A percentile compares a stretch with the other conserved stretches of the same genome.
phyloP scores from a whole-genome alignment of 257 asterid species.

The Primulina eburnea region DNA sequence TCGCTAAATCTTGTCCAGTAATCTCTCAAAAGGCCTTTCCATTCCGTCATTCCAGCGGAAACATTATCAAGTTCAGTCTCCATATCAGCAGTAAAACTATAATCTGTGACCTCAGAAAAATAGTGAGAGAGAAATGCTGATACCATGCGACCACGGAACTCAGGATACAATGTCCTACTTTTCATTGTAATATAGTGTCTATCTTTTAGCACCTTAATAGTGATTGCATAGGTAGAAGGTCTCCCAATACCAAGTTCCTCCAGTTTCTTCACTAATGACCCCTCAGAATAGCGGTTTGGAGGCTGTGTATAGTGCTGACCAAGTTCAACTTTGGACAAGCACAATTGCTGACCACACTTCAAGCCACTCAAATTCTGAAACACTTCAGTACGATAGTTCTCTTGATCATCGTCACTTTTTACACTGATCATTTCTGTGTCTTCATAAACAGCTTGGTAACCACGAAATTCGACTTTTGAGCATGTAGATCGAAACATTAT shows the following conservation, averaged over 20 bases:
- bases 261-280: slow-evolving; percentile 69
- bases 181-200: slow-evolving; percentile 66
- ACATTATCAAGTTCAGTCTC: slow-evolving; percentile 96
- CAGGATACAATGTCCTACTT: slow-evolving; percentile 62
- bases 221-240: slow-evolving; percentile 91
- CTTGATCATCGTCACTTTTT: slow-evolving; percentile 40
- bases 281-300: slow-evolving; percentile 83
- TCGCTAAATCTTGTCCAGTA: slow-evolving; percentile 93
- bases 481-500: slow-evolving; percentile 59
- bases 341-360: slow-evolving; percentile 48
- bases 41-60: slow-evolving; percentile 85
- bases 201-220: slow-evolving; percentile 85
- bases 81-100: slow-evolving; percentile 94
- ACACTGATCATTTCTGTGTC: slow-evolving; percentile 51
- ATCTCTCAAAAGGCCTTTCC: slow-evolving; percentile 95
- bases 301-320: slow-evolving; percentile 74
- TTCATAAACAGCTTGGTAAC: slow-evolving; percentile 63
- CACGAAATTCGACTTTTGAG: slow-evolving; percentile 67
- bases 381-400: slow-evolving; percentile 29
- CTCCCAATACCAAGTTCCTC: slow-evolving; percentile 99
- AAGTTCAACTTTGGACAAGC: slow-evolving; percentile 51
- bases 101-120: slow-evolving; percentile 91
- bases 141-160: slow-evolving; percentile 97
- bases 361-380: slow-evolving; percentile 55
- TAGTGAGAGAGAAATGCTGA: slow-evolving; percentile 82